Percentiles rank a stretch among this genome's conserved stretches.
phyloP scores from a whole-genome alignment of 2,329 filamentous ascomycete species.

The Monosporascus sp. region DNA sequence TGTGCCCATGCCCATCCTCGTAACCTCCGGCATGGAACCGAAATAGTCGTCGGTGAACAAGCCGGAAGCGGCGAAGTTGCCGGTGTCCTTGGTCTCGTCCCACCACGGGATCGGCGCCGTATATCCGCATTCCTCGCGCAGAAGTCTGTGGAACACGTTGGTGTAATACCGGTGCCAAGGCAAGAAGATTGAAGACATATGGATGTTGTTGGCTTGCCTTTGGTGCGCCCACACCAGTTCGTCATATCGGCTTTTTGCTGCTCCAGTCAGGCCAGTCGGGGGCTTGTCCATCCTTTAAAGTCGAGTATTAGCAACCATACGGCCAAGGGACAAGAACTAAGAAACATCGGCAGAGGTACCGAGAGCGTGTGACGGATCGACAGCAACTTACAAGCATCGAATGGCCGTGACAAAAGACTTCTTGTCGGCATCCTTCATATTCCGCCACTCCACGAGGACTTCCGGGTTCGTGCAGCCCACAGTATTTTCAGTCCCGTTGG shows the following conservation, averaged over 20 bases:
- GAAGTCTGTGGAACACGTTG: slow-evolving; percentile 25
- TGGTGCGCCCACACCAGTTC: slow-evolving; percentile 28
- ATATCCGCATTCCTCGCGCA: slow-evolving; percentile 28
- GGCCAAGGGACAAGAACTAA: neutral
- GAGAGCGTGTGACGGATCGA: neutral
- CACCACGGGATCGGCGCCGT: slow-evolving; percentile 27
- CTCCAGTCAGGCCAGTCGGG: slow-evolving; percentile 19
- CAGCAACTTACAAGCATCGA: slow-evolving; percentile 17
- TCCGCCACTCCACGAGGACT: slow-evolving; percentile 26
- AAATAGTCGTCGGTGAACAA: slow-evolving; percentile 25
- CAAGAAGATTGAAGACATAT: slow-evolving; percentile 27
- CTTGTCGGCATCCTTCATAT: slow-evolving; percentile 24
- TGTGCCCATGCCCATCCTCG: slow-evolving; percentile 17
- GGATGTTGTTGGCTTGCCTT: slow-evolving; percentile 25
- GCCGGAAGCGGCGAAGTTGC: slow-evolving; percentile 20
- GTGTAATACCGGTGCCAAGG: slow-evolving; percentile 29
- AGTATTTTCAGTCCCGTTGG: no score
- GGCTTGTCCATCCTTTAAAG: slow-evolving; percentile 11
- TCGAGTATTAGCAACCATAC: neutral
- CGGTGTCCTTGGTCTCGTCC: slow-evolving; percentile 30
- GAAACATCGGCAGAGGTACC: neutral
- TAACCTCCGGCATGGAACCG: slow-evolving; percentile 19
- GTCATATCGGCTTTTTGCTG: slow-evolving; percentile 25
- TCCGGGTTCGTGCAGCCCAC: slow-evolving; percentile 19
- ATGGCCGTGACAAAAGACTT: slow-evolving; percentile 23